These are phyloP conservation scores for Fusarium pseudoanthophilum DNA, from an alignment of 2,329 filamentous ascomycete species.

Conservation along the genomic window DNA sequence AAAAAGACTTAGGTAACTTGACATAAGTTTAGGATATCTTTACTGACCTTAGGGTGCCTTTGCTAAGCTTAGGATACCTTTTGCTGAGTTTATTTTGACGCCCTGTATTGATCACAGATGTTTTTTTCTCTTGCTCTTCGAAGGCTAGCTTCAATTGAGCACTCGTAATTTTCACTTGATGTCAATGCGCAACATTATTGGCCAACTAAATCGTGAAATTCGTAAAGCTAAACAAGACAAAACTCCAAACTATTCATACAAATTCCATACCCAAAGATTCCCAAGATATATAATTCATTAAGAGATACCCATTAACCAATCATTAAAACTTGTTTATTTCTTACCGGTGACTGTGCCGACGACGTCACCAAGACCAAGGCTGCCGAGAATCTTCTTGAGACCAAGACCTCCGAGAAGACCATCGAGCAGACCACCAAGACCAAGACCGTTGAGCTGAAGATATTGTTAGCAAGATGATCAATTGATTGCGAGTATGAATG, in stretches of 20 bases:
- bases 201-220: constrained; percentile 30
- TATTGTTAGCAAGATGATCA: constrained; percentile 33
- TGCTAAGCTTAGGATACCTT: too few species aligned
- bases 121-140: too few species aligned
- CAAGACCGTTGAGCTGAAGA: constrained; percentile 74
- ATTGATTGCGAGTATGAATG: background rate
- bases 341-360: constrained; percentile 55
- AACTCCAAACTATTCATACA: constrained; percentile 29
- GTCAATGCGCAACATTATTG: constrained; percentile 7
- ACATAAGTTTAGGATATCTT: too few species aligned
- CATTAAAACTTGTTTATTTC: constrained; percentile 18
- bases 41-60: too few species aligned
- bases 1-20: too few species aligned
- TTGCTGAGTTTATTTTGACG: too few species aligned
- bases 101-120: too few species aligned
- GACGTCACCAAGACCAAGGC: constrained; percentile 72
- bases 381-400: constrained; percentile 77
- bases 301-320: constrained; percentile 2
- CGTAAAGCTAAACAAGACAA: constrained; percentile 25
- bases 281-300: constrained; percentile 17
- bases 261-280: background rate
- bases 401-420: constrained; percentile 81
- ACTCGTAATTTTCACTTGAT: background rate
- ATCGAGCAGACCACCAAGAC: constrained; percentile 83
- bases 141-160: background rate